Base-by-base conservation (phyloP, 2,329 filamentous ascomycete species). In the Aspergillus arachidicola region DNA sequence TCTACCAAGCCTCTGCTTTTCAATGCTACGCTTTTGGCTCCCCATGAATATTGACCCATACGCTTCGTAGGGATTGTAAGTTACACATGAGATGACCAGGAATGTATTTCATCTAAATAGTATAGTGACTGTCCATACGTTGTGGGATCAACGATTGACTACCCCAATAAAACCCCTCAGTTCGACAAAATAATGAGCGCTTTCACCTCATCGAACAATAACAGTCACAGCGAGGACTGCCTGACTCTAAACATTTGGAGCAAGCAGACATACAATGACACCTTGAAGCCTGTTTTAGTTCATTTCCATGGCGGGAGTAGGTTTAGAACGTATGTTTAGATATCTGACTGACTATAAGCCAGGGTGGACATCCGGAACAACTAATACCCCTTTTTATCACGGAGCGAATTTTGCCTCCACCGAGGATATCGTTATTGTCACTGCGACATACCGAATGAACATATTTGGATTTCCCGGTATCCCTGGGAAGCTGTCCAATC, bases 381-480 rank as follows among this genome's bases (percentile, higher is more conserved):
- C 77, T 1, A 71, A 78, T 56, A 77, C 69, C 2, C 73, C 77
- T 4, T 76, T 77, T 63, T 78, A 77, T 56, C 72, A 76, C 60
- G 79, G 78, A 21, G 66, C 76, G 55, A 71, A 66, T 32, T 69
- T 81, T 23, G 73, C 77, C 23, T 75, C 72, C 32, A 68, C 74
- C 6, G 73, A 78, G 61, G 77, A 80, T 43, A 70, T 78, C n/a
- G 66, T 82, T 14, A 73, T 82, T 1, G 77, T 82, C 2, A 78
- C 77, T n/a, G 6, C 43, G 4, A 34, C 67, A 66, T 79, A 80
- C 64, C 75, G 78, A 3, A 23, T 79, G 46, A 78, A 77, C 59
- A 75, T 82, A 56, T 80, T 82, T 60, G 79, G 80, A 6, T 81
- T 80, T 61, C 74, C 78, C 0, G 73, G 74, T 14, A 76, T 76